Base-by-base conservation (phyloP, 345 rosid species). In the Ceriops decandra region DNA sequence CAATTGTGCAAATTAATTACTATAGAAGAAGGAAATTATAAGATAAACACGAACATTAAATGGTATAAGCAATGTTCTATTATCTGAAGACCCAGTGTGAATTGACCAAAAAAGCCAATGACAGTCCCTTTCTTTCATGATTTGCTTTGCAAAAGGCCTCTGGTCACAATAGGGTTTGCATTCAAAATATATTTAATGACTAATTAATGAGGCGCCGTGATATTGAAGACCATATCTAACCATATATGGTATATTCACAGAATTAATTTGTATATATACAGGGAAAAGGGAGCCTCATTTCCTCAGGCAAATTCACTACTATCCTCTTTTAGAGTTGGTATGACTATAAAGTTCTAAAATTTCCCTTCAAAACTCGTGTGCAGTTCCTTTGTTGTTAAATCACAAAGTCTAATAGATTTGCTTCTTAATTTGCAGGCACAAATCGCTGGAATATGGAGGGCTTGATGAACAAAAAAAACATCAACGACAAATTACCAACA, bases 191-290 rank as follows among this genome's bases (percentile, higher is more conserved):
- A 13, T 42, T 42, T 42, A 42, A 42, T 42, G 49, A 42, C 19
- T 42, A 42, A 15, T 42, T 11, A 42, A 42, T 42, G 17, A 42
- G 17, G 49, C 16, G 16, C 49, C 49, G 15, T 42, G 15, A 13
- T 13, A 15, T 42, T 11, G 49, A 42, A 42, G 49, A 15, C 49
- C 16, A 42, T 42, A 42, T 13, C 49, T 42, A 38, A 38, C 47
- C 47, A 64, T 64, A 59, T 28, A 54, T 17, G 62, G 67, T 7
- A 74, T 31, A 26, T 7, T 2, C 46, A 1, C 9, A 22, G 52
- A 57, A 52, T 35, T 64, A 16, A 42, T 10, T 1, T 21, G 19
- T 75, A 60, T 59, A 75, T 64, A 60, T 64, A 28, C 1, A 59
- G 35, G 46, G 56, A 38, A 52, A 69, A 49, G 28, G 20, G 5